These are phyloP conservation scores for Caloboletus firmus DNA, from an alignment of 1,284 basidiomycete genomes.

Conservation along the genomic window DNA sequence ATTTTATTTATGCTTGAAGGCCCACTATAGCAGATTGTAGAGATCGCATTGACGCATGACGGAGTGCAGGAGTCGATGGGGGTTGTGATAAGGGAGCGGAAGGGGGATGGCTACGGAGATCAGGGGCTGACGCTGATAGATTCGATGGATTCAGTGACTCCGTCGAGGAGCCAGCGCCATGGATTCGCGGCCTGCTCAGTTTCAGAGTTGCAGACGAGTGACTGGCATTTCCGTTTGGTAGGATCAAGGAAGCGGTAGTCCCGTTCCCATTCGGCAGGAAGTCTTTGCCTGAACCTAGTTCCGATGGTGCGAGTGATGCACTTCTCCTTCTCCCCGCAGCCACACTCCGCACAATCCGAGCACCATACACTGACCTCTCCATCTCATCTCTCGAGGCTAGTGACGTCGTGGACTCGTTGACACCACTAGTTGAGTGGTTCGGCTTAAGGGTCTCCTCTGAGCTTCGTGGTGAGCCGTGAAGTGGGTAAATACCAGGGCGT, in stretches of 20 bases:
- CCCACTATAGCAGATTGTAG: conserved; percentile 16
- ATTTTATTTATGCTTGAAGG: conserved; percentile 19
- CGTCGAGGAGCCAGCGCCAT: conserved; percentile 5
- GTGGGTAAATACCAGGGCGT: conserved; percentile 29
- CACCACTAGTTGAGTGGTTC: conserved; percentile 38
- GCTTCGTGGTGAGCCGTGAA: conserved; percentile 39
- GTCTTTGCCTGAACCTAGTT: conserved; percentile 18
- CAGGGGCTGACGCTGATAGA: conserved; percentile 30
- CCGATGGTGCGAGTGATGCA: conserved; percentile 31
- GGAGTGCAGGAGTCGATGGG: conserved; percentile 10
- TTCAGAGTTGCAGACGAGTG: conserved; percentile 25
- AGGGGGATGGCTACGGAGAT: conserved; percentile 20
- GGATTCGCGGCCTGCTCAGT: conserved; percentile 13
- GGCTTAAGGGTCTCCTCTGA: conserved; percentile 68
- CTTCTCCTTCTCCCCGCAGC: conserved; percentile 46
- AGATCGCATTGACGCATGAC: conserved; percentile 7
- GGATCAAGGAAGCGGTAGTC: conserved; percentile 11
- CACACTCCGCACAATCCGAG: conserved; percentile 58
- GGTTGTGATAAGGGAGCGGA: conserved; percentile 9
- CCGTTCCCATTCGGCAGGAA: conserved; percentile 14
- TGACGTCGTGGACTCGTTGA: conserved; percentile 46
- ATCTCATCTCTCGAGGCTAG: conserved; percentile 31
- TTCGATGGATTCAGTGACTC: conserved; percentile 6
- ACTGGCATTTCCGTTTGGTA: conserved; percentile 28
- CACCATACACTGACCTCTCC: conserved; percentile 37